These are phyloP conservation scores for Saccharomyces kudriavzevii DNA, from an alignment of 805 yeast genomes.

Conservation along the genomic window DNA sequence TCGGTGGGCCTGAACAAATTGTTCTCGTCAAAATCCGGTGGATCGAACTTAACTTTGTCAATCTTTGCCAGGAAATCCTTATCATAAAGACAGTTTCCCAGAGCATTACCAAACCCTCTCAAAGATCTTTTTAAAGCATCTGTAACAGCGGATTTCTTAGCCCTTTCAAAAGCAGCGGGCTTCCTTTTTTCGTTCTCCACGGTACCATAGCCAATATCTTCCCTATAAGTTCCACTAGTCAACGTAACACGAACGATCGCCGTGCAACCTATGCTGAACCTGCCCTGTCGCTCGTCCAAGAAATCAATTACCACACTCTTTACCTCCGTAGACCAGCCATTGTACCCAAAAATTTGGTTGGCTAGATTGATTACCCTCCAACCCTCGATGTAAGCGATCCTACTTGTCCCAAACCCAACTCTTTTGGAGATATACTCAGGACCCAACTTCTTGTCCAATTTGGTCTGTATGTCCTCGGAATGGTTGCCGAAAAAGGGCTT, in stretches of 20 bases:
- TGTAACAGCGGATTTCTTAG: conserved; percentile 76
- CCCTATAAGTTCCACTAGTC: conserved; percentile 70
- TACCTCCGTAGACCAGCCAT: conserved; percentile 76
- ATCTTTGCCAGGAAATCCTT: conserved; percentile 48
- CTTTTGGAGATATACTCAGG: conserved; percentile 73
- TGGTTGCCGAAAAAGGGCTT: conserved; percentile 8
- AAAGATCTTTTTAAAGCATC: conserved; percentile 75
- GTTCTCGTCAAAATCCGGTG: conserved; percentile 39
- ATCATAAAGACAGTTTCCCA: conserved; percentile 81
- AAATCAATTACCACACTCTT: conserved; percentile 59
- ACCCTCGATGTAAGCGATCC: conserved; percentile 71
- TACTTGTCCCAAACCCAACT: conserved; percentile 64
- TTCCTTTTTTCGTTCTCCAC: conserved; percentile 66
- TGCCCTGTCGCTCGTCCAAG: conserved; percentile 54
- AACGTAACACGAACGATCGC: conserved; percentile 66
- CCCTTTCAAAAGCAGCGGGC: conserved; percentile 73
- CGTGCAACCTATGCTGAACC: conserved; percentile 58
- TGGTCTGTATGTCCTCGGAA: conserved; percentile 31
- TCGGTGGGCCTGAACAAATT: conserved; percentile 33
- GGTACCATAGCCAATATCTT: conserved; percentile 81
- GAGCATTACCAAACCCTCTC: conserved; percentile 72
- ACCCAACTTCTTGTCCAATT: conserved; percentile 46
- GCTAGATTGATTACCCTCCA: conserved; percentile 78
- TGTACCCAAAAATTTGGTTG: conserved; percentile 72
- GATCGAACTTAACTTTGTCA: conserved; percentile 36